Evolutionary conservation across 2,329 filamentous ascomycete genomes (phyloP).

Genomic region (Sporothrix brasiliensis): DNA sequence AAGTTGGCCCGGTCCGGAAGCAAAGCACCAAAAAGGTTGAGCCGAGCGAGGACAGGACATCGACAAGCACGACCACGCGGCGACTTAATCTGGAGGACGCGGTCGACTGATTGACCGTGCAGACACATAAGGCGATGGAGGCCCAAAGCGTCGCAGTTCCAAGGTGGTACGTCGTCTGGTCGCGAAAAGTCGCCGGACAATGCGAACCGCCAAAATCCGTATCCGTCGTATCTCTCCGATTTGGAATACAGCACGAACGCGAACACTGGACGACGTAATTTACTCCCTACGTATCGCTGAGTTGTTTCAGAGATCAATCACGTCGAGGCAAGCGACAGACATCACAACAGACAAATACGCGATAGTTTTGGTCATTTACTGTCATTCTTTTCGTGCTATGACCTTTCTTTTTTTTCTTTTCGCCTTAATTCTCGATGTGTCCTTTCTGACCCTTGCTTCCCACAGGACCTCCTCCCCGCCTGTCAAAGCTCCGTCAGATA

Average conservation of each 20-base stretch:
- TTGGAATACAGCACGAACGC: too few relatives aligned
- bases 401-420: too few relatives aligned
- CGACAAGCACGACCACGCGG: neutral
- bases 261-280: too few relatives aligned
- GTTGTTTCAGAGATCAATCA: too few relatives aligned
- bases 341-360: too few relatives aligned
- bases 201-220: neutral
- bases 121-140: neutral
- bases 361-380: too few relatives aligned
- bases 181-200: constrained; percentile 2
- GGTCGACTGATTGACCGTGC: neutral
- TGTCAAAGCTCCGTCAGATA: constrained; percentile 66
- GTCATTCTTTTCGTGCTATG: too few relatives aligned
- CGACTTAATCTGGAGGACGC: neutral
- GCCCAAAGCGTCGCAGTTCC: neutral
- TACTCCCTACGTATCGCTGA: too few relatives aligned
- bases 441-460: too few relatives aligned
- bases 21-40: neutral
- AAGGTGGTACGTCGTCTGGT: neutral
- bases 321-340: too few relatives aligned
- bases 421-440: too few relatives aligned
- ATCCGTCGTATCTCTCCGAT: neutral
- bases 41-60: neutral
- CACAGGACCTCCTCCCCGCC: neutral
- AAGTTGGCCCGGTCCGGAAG: constrained; percentile 4